A percentile compares a stretch with the other conserved stretches of the same genome.
phyloP scores from a whole-genome alignment of 345 rosid genomes.

The Geranium brycei region DNA sequence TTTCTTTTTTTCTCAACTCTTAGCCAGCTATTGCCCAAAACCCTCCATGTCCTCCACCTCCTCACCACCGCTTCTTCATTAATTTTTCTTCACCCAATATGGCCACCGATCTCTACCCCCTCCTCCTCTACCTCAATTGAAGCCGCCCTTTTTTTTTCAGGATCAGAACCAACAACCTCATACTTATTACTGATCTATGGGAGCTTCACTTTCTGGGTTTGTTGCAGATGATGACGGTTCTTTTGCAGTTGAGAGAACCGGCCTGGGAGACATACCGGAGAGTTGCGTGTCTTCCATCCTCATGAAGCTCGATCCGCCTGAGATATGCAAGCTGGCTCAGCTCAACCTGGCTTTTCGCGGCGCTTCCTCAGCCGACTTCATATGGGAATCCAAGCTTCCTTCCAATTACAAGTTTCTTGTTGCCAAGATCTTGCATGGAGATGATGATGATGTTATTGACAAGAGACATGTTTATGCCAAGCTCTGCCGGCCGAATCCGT shows the following conservation, averaged over 20 bases:
- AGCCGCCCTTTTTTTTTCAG: too few relatives aligned
- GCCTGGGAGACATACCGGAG: constrained; percentile 62
- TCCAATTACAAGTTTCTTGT: constrained; percentile 54
- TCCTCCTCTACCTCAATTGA: too few relatives aligned
- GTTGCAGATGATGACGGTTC: constrained; percentile 4
- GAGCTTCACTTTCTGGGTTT: constrained; percentile 38
- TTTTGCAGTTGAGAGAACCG: constrained; percentile 9
- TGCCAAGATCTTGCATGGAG: constrained; percentile 25
- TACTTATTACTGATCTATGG: constrained; percentile 27
- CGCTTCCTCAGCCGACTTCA: constrained; percentile 59
- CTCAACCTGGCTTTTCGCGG: constrained; percentile 45
- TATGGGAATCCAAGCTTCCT: constrained; percentile 88
- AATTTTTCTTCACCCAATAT: too few relatives aligned
- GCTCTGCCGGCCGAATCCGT: constrained; percentile 43
- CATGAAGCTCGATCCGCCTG: constrained; percentile 59
- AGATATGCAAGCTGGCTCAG: constrained; percentile 58
- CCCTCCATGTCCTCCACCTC: too few relatives aligned
- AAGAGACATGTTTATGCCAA: constrained; percentile 57
- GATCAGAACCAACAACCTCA: too few relatives aligned
- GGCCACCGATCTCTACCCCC: too few relatives aligned
- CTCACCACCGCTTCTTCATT: too few relatives aligned
- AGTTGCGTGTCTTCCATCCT: constrained; percentile 50
- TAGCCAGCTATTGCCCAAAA: too few relatives aligned
- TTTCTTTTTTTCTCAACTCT: too few relatives aligned
- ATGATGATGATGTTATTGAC: constrained; percentile 12